These are phyloP conservation scores for Biscogniauxia marginata DNA, from an alignment of 2,329 filamentous ascomycete species.

Conservation along the genomic window DNA sequence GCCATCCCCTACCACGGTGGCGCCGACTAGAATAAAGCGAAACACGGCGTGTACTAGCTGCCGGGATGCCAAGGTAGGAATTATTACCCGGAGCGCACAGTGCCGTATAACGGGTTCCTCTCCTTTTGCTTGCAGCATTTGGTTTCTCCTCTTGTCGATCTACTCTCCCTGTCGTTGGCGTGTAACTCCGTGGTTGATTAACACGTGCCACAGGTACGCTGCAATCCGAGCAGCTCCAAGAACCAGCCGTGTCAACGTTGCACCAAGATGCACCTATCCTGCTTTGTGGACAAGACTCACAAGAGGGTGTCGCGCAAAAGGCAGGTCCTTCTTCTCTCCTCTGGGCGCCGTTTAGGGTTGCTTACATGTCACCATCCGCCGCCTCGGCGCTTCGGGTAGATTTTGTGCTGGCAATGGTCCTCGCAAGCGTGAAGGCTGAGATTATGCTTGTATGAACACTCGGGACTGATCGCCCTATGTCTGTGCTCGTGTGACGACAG, in stretches of 20 bases:
- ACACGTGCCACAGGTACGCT: conserved; percentile 28
- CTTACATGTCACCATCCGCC: neutral
- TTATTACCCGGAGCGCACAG: neutral
- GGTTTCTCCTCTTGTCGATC: neutral
- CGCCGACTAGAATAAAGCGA: conserved; percentile 30
- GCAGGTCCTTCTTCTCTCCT: conserved; percentile 13
- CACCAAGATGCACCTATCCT: conserved; percentile 27
- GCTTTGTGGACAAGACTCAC: conserved; percentile 33
- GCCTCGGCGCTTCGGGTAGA: neutral
- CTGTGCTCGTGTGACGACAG: neutral
- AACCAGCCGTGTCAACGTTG: conserved; percentile 32
- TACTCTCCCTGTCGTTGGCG: neutral
- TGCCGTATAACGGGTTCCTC: neutral
- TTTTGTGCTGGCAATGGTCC: neutral
- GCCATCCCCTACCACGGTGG: conserved; percentile 10
- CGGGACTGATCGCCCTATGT: neutral
- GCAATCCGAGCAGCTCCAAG: conserved; percentile 29
- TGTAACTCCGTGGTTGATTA: neutral
- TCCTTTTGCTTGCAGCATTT: neutral
- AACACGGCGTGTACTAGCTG: conserved; percentile 35
- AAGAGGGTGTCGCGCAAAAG: conserved; percentile 34
- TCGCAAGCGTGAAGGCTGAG: neutral
- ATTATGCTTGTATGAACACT: neutral
- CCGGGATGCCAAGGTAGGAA: conserved; percentile 32
- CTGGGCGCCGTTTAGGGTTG: neutral